Base-by-base conservation (phyloP, 768 basidiomycete species). In the Pleurotus cornucopiae region DNA sequence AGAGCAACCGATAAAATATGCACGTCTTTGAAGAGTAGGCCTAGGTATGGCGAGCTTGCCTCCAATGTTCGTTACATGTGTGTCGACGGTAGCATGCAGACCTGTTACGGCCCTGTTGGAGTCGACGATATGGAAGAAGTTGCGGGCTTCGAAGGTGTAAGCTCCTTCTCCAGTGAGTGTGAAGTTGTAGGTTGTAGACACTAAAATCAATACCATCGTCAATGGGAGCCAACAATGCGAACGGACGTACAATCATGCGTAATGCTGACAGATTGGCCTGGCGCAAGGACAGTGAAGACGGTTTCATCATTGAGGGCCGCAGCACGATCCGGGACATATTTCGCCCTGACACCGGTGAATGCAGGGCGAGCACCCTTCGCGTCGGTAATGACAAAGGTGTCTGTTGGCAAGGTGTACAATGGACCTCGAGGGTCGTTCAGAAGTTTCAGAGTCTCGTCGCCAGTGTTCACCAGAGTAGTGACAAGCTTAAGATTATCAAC, bases 141-240 rank as follows among this genome's bases (percentile, higher is more conserved):
- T 70, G 46, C 60, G 58, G 12, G 71, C 69, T 37, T 69, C 67
- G 48, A 76, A 64, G 44, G 64, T 66, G 66, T 76, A 80, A 30
- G 61, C 46, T 12, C 71, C 72, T 16, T 55, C 65, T n/a, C 74
- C 70, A 4, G 72, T 60, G 34, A 60, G 47, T 11, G 74, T 73
- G 58, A 78, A 79, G 65, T 77, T 75, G 62, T 76, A 74, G 5
- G 75, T 74, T 20, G 68, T 64, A 6, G 75, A 72, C 45, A 79
- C 69, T 73, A 58, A 25, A 3, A 59, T 46, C 6, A 11, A 34
- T 5, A 23, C 21, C 4, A 2, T 23, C 3, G 21, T 23, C 21
- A 23, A 23, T 23, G 21, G 21, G 21, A 23, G 21, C 21, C 21
- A 23, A 20, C 30, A 30, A n/a, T 47, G 40, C 14, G 52, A 46